Conservation (phyloP, 164 flowering plant genomes). For the Nelumbo lutea region DNA sequence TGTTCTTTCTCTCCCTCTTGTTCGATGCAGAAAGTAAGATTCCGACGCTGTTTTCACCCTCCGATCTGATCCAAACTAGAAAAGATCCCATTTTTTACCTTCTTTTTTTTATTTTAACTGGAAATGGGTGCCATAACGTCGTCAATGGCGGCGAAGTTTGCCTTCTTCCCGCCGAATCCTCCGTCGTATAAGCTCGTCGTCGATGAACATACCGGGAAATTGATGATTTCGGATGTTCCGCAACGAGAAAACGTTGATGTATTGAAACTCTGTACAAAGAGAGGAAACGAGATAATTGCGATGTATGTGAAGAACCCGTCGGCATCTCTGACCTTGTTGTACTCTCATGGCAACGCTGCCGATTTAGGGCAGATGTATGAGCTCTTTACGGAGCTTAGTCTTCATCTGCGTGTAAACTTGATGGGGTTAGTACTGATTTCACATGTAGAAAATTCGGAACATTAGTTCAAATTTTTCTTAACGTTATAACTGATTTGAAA, state of each 20-base stretch:
- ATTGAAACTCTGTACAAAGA: constrained; percentile 55
- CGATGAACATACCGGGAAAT: constrained; percentile 42
- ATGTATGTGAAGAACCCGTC: constrained; percentile 57
- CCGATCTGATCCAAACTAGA: constrained; percentile 6
- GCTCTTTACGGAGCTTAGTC: constrained; percentile 69
- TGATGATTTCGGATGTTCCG: constrained; percentile 48
- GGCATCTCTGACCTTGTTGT: constrained; percentile 63
- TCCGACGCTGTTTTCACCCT: constrained; percentile 3
- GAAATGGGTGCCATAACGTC: constrained; percentile 80
- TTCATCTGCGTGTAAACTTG: constrained; percentile 70
- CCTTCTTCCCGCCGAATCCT: constrained; percentile 86
- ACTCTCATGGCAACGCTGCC: constrained; percentile 60
- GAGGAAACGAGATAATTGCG: constrained; percentile 65
- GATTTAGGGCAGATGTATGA: constrained; percentile 2
- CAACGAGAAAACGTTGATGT: constrained; percentile 67
- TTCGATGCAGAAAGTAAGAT: constrained; percentile 9
- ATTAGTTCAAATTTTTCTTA: background rate
- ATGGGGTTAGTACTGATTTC: constrained; percentile 53
- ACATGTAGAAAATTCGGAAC: constrained; percentile 4
- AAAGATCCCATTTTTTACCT: background rate
- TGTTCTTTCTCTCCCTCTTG: background rate
- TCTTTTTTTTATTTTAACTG: background rate
- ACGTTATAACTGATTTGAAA: too few species aligned
- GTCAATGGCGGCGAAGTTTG: constrained; percentile 81
- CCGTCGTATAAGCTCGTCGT: constrained; percentile 58